phyloP scores from a whole-genome alignment of 1,284 basidiomycete species.

The Golubevia pallescens region DNA sequence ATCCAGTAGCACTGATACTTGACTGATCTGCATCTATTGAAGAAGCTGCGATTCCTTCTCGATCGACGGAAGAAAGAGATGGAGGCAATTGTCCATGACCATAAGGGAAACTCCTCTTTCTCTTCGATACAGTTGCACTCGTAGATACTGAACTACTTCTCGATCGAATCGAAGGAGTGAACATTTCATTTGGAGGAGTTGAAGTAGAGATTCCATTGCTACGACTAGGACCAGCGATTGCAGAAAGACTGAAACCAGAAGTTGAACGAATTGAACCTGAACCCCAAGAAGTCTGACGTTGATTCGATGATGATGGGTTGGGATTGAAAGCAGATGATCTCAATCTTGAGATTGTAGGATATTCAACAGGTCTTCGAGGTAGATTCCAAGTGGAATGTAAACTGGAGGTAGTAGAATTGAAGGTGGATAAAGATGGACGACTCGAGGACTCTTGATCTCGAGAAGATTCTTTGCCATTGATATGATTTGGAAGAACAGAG shows the following conservation, averaged over 20 bases:
- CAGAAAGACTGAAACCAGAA: background rate
- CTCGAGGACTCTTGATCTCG: constrained; percentile 15
- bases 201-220: background rate
- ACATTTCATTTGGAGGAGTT: background rate
- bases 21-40: background rate
- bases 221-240: background rate
- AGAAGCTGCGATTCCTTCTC: background rate
- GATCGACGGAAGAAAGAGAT: background rate
- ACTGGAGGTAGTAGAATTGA: constrained; percentile 13
- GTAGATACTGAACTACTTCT: background rate
- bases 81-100: background rate
- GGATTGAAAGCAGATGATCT: constrained; percentile 22
- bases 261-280: background rate
- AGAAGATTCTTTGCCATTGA: background rate
- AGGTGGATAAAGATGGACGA: constrained; percentile 21
- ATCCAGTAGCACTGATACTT: background rate
- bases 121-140: background rate
- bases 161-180: background rate
- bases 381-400: constrained; percentile 4
- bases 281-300: background rate
- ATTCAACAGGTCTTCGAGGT: constrained; percentile 23
- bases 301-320: constrained; percentile 9
- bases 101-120: background rate
- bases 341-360: constrained; percentile 26
- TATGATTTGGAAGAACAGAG: background rate